Conservation (phyloP, 140 eudicot genomes). For the Cichorium intybus region DNA sequence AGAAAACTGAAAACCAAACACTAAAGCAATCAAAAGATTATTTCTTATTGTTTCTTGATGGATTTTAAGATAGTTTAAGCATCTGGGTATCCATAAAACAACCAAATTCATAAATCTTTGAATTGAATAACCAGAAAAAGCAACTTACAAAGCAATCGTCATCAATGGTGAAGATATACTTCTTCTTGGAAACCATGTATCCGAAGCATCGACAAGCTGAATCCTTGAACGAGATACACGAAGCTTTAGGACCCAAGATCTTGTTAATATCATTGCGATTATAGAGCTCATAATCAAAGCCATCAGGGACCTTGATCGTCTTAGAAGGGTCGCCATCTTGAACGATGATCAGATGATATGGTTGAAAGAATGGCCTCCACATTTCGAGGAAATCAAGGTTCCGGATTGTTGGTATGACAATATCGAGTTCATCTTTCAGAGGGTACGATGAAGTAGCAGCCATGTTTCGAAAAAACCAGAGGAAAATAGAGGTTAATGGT, state of each 20-base stretch:
- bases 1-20: neutral
- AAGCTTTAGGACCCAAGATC: conserved; percentile 73
- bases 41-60: neutral
- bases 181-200: conserved; percentile 90
- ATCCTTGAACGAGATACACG: conserved; percentile 87
- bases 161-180: conserved; percentile 91
- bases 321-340: conserved; percentile 92
- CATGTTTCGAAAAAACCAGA: neutral
- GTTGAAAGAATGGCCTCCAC: conserved; percentile 93
- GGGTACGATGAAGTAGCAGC: conserved; percentile 27
- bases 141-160: conserved; percentile 94
- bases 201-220: conserved; percentile 96
- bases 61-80: conserved; percentile 4
- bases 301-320: conserved; percentile 72
- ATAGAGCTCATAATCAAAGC: conserved; percentile 73
- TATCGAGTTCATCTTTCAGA: conserved; percentile 81
- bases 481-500: conserved; percentile 20
- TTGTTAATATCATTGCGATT: conserved; percentile 81
- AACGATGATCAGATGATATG: conserved; percentile 76
- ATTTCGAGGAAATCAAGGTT: conserved; percentile 87
- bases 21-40: neutral
- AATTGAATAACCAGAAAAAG: neutral
- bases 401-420: conserved; percentile 83
- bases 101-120: conserved; percentile 2
- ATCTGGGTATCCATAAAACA: conserved; percentile 8